Conservation (phyloP, 1,284 basidiomycete species). For the Flammula alnicola region DNA sequence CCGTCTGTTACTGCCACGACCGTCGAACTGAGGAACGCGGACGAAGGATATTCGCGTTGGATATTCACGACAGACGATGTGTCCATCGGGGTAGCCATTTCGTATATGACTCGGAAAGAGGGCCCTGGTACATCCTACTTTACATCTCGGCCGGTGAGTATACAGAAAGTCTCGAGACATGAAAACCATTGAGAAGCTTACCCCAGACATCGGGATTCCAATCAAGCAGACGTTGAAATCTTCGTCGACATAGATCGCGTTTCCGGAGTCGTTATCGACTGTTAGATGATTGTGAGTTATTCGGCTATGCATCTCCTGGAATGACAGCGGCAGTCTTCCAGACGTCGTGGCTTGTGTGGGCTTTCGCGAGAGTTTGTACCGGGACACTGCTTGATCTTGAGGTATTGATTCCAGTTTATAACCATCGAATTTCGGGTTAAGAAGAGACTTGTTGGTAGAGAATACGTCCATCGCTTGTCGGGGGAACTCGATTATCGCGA, state of each 20-base stretch:
- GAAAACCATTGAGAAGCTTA: constrained; percentile 8
- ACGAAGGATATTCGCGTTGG: constrained; percentile 80
- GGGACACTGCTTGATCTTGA: constrained; percentile 57
- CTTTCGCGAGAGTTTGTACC: constrained; percentile 54
- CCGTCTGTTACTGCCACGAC: constrained; percentile 76
- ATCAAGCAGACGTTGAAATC: constrained; percentile 68
- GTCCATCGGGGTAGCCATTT: constrained; percentile 59
- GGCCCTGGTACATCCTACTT: constrained; percentile 59
- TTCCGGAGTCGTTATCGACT: constrained; percentile 48
- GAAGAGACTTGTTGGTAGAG: constrained; percentile 42
- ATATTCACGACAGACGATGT: constrained; percentile 42
- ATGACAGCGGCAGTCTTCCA: constrained; percentile 63
- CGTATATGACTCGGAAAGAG: constrained; percentile 59
- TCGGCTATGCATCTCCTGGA: constrained; percentile 82
- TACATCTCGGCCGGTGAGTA: constrained; percentile 22
- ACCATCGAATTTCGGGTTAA: constrained; percentile 86
- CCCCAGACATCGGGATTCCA: constrained; percentile 39
- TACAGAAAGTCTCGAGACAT: not conserved
- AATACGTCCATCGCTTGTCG: constrained; percentile 27
- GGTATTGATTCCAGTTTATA: constrained; percentile 73
- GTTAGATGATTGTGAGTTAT: constrained; percentile 87
- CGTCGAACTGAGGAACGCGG: constrained; percentile 55
- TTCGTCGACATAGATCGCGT: constrained; percentile 74
- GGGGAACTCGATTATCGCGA: not conserved
- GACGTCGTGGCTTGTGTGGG: constrained; percentile 67